Conservation (phyloP, 805 yeast species). For the Alloascoidea africana region DNA sequence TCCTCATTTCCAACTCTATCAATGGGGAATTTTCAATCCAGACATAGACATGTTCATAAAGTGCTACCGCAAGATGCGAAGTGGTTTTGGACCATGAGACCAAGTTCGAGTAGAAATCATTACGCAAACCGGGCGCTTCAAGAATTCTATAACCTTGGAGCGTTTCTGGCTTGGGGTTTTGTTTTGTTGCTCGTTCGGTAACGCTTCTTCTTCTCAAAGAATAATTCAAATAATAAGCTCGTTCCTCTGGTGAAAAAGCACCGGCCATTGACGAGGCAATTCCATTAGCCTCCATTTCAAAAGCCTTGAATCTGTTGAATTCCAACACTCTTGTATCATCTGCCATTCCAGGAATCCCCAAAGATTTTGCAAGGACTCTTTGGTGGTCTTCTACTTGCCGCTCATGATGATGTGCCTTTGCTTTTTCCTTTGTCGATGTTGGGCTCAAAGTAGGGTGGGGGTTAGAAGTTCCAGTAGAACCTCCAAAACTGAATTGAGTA, state of each 20-base stretch:
- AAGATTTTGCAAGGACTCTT: background rate
- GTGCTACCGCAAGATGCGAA: constrained; percentile 47
- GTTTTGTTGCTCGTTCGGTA: constrained; percentile 1
- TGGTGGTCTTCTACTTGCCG: background rate
- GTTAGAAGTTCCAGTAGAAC: background rate
- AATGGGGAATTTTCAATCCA: constrained; percentile 35
- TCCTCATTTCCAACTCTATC: constrained; percentile 8
- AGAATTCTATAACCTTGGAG: constrained; percentile 31
- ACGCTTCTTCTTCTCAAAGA: constrained; percentile 1
- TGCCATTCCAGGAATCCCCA: background rate
- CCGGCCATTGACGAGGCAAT: background rate
- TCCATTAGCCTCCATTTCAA: constrained; percentile 1
- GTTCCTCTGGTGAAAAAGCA: background rate
- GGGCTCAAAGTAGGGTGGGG: no score
- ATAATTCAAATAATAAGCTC: background rate
- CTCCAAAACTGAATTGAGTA: background rate
- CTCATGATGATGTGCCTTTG: background rate
- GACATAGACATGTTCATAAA: constrained; percentile 38
- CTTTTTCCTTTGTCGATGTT: background rate
- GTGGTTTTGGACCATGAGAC: constrained; percentile 52
- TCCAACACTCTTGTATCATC: constrained; percentile 2
- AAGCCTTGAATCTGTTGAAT: constrained; percentile 2
- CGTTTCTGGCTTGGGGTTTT: background rate
- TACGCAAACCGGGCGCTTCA: constrained; percentile 56
- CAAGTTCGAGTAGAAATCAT: constrained; percentile 67